These are phyloP conservation scores for Haberlea rhodopensis DNA, from an alignment of 257 asterid species.

Conservation along the genomic window DNA sequence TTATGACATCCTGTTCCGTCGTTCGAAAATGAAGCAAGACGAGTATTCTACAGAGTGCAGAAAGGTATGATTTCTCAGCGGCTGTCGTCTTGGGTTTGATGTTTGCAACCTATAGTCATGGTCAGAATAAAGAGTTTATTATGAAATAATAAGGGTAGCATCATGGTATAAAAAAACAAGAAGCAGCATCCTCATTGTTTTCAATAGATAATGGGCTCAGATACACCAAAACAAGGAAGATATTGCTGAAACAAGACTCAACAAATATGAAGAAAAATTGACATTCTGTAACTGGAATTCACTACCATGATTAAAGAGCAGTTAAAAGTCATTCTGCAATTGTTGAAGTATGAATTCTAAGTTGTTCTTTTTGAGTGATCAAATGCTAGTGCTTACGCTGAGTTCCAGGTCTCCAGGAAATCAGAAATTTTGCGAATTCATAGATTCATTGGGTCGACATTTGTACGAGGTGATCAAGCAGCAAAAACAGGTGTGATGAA, in stretches of 20 bases:
- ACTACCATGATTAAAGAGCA: background rate
- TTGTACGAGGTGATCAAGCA: background rate
- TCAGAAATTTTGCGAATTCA: background rate
- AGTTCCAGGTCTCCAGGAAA: background rate
- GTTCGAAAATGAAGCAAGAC: constrained; percentile 64
- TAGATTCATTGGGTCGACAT: background rate
- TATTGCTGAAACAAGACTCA: background rate
- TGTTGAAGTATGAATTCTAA: background rate
- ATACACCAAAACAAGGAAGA: constrained; percentile 7
- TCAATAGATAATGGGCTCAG: background rate
- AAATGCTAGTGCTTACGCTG: background rate
- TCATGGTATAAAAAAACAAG: background rate
- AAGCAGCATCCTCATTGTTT: background rate
- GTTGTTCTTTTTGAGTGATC: background rate
- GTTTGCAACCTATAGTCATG: constrained; percentile 51
- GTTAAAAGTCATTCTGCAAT: background rate
- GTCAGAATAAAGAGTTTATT: constrained; percentile 25
- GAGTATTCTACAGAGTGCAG: constrained; percentile 69
- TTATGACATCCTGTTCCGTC: constrained; percentile 66
- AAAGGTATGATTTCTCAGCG: constrained; percentile 71
- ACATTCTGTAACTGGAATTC: too few relatives aligned
- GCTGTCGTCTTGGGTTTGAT: constrained; percentile 70
- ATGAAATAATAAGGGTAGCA: constrained; percentile 21
- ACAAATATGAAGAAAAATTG: background rate
- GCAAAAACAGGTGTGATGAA: too few relatives aligned